Percentiles rank a stretch among this genome's conserved stretches.
These are phyloP conservation scores for Mycena haematopus DNA, from an alignment of 768 basidiomycete genomes.

Conservation along the genomic window DNA sequence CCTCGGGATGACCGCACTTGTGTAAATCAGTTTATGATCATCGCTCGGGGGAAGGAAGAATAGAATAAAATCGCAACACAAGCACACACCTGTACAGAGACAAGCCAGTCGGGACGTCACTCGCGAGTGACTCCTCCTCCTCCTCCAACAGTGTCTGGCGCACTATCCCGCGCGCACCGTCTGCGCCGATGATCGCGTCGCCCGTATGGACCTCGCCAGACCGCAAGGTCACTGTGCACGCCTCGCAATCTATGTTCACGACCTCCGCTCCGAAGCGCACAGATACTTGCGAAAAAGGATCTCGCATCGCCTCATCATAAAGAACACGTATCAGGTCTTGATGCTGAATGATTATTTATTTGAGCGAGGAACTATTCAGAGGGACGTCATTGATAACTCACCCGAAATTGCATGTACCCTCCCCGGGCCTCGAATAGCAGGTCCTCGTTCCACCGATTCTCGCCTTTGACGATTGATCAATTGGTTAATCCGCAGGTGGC, in stretches of 20 bases:
- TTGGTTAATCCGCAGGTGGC: no score
- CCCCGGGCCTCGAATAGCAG: slow-evolving; percentile 12
- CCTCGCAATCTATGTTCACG: neutral
- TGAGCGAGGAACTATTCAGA: no score
- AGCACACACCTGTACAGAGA: neutral
- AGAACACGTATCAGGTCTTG: neutral
- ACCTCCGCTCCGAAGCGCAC: neutral
- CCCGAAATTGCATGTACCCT: slow-evolving; percentile 10
- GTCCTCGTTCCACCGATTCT: slow-evolving; percentile 4
- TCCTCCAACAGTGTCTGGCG: neutral
- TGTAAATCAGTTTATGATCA: neutral
- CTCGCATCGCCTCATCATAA: neutral
- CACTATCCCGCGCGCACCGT: neutral
- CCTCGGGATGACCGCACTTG: neutral
- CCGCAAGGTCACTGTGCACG: neutral
- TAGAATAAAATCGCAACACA: no score
- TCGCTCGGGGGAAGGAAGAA: neutral
- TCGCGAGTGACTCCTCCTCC: neutral
- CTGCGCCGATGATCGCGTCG: neutral
- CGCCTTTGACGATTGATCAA: neutral
- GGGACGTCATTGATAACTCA: neutral
- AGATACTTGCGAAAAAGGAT: neutral
- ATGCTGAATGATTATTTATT: neutral
- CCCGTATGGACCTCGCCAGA: neutral
- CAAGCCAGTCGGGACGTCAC: neutral